Evolutionary conservation across 2,329 filamentous ascomycete species (phyloP).

Genomic region (Trichoderma sp.): DNA sequence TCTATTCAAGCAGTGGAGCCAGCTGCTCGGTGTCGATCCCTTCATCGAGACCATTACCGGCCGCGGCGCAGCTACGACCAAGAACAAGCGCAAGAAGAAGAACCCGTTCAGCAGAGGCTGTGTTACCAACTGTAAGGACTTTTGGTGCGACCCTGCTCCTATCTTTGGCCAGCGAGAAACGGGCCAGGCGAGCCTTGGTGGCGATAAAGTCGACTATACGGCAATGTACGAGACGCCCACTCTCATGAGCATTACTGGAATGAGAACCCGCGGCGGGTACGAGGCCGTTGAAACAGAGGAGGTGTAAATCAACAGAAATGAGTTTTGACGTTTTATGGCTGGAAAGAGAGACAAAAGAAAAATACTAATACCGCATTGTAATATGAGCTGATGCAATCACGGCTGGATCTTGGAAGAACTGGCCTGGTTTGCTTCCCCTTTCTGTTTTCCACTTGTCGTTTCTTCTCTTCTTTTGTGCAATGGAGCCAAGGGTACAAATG

Average conservation of each 20-base stretch:
- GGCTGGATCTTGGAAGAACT: background rate
- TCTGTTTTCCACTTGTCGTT: background rate
- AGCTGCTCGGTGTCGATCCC: slow-evolving; percentile 85
- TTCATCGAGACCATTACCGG: slow-evolving; percentile 93
- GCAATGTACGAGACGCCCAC: slow-evolving; percentile 83
- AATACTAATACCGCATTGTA: background rate
- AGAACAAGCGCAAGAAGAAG: slow-evolving; percentile 56
- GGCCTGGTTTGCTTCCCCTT: background rate
- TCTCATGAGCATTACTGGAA: slow-evolving; percentile 59
- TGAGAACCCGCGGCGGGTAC: slow-evolving; percentile 58
- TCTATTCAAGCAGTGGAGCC: slow-evolving; percentile 76
- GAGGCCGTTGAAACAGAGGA: slow-evolving; percentile 63
- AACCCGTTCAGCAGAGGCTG: slow-evolving; percentile 88
- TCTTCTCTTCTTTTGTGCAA: background rate
- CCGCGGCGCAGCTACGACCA: slow-evolving; percentile 64
- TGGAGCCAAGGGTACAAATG: background rate
- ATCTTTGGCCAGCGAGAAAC: slow-evolving; percentile 74
- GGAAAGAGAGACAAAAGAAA: background rate
- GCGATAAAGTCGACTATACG: slow-evolving; percentile 81
- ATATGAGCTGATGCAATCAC: background rate
- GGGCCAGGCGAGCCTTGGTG: slow-evolving; percentile 74
- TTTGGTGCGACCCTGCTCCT: slow-evolving; percentile 89
- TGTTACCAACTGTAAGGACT: slow-evolving; percentile 90
- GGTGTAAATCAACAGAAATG: slow-evolving; percentile 47
- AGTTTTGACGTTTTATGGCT: slow-evolving; percentile 14